Evolutionary conservation across 139 green algal species (phyloP).

Genomic region (Edaphochlamys debaryana): DNA sequence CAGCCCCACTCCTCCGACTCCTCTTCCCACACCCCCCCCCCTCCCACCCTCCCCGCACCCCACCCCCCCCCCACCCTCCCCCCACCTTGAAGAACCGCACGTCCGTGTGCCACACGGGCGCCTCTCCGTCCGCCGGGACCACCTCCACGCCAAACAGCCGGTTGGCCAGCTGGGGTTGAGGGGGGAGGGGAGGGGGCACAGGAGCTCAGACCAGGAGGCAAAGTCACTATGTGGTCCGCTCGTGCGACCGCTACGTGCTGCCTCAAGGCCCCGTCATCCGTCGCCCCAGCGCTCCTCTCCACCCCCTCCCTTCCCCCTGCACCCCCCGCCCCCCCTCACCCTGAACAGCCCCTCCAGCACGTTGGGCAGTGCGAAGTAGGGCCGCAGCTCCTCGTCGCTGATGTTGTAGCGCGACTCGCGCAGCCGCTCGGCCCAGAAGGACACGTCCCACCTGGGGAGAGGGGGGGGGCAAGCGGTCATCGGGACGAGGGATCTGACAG

Average conservation of each 20-base stretch:
- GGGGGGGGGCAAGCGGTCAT: too few species aligned
- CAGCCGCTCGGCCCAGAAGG: conserved; percentile 93
- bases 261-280: too few species aligned
- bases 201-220: background rate
- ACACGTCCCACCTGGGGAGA: conserved; percentile 83
- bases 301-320: too few species aligned
- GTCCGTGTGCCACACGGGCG: conserved; percentile 89
- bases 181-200: background rate
- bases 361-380: conserved; percentile 93
- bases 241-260: too few species aligned
- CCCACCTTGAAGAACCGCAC: conserved; percentile 91
- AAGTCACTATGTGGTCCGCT: too few species aligned
- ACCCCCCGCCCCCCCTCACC: too few species aligned
- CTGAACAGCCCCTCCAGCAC: conserved; percentile 93
- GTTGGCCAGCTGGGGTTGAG: conserved; percentile 81
- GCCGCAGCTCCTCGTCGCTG: conserved; percentile 93
- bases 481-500: background rate
- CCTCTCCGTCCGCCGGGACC: conserved; percentile 85
- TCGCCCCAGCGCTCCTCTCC: too few species aligned
- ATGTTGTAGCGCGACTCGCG: conserved; percentile 84
- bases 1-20: too few species aligned
- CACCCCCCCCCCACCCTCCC: too few species aligned
- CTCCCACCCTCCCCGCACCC: too few species aligned
- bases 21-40: too few species aligned
- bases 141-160: conserved; percentile 91